Evolutionary conservation across 805 yeast genomes (phyloP).

Genomic region (Saturnispora mendoncae): DNA sequence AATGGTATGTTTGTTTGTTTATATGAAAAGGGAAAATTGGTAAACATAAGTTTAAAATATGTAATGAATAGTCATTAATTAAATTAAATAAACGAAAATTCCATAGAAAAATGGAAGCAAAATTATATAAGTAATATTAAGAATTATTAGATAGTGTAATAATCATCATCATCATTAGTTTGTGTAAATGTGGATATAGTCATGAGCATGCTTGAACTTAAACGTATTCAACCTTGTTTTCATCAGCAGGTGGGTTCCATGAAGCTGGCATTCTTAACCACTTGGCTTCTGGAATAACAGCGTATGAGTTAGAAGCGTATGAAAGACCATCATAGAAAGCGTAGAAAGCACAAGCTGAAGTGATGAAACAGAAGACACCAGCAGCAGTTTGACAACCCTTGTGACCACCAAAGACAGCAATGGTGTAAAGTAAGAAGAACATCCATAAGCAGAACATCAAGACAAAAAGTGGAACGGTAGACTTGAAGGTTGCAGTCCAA

Average conservation of each 20-base stretch:
- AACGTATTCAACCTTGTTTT: constrained; percentile 17
- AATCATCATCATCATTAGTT: no score
- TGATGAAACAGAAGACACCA: constrained; percentile 35
- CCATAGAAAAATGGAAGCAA: background rate
- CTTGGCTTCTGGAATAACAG: constrained; percentile 19
- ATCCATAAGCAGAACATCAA: constrained; percentile 33
- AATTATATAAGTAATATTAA: no score
- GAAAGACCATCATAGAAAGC: constrained; percentile 35
- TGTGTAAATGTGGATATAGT: no score
- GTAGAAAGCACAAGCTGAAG: constrained; percentile 34
- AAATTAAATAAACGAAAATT: background rate
- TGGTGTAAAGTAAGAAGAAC: constrained; percentile 35
- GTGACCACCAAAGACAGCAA: constrained; percentile 31
- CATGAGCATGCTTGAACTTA: constrained; percentile 9
- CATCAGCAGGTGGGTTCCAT: constrained; percentile 18
- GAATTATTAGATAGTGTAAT: no score
- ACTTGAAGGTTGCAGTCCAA: constrained; percentile 35
- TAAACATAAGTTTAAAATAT: no score
- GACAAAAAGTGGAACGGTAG: constrained; percentile 32
- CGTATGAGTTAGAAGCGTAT: constrained; percentile 16
- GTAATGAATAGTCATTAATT: background rate
- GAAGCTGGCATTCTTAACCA: constrained; percentile 25
- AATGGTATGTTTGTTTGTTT: no score
- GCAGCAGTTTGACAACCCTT: constrained; percentile 29
- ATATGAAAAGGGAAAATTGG: no score